phyloP scores from a whole-genome alignment of 108 stramenopile genomes.

The Cylindrotheca fusiformis region DNA sequence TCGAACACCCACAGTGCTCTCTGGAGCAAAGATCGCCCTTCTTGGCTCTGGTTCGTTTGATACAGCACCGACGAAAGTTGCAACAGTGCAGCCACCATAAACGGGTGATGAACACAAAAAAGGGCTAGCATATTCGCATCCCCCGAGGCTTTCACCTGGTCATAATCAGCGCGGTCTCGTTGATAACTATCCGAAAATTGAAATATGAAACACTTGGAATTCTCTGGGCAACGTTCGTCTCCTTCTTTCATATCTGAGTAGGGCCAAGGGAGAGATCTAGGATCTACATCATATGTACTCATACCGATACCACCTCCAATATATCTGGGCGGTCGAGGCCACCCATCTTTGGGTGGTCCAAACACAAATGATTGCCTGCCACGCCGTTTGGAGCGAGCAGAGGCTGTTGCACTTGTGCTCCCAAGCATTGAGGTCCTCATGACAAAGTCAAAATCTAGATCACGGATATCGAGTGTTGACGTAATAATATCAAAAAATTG shows the following conservation, averaged over 20 bases:
- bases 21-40: slow-evolving; percentile 56
- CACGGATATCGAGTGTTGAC: slow-evolving; percentile 36
- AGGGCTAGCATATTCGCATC: slow-evolving; percentile 75
- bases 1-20: slow-evolving; percentile 70
- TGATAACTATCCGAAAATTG: slow-evolving; percentile 61
- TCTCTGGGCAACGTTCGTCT: slow-evolving; percentile 16
- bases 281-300: slow-evolving; percentile 35
- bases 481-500: slow-evolving; percentile 10
- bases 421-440: slow-evolving; percentile 52
- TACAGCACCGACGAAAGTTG: slow-evolving; percentile 69
- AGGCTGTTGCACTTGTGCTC: slow-evolving; percentile 12
- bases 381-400: slow-evolving; percentile 17
- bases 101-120: slow-evolving; percentile 80
- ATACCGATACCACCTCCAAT: slow-evolving; percentile 79
- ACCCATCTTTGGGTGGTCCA: slow-evolving; percentile 53
- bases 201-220: slow-evolving; percentile 58
- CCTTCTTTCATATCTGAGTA: slow-evolving; percentile 41
- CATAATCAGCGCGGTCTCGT: slow-evolving; percentile 36
- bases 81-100: slow-evolving; percentile 58
- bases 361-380: slow-evolving; percentile 50
- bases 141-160: slow-evolving; percentile 34
- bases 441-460: slow-evolving; percentile 60
- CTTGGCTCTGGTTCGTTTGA: slow-evolving; percentile 60
- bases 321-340: slow-evolving; percentile 64
- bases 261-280: slow-evolving; percentile 60